Percentiles rank a stretch among this genome's conserved stretches.
phyloP scores from a whole-genome alignment of 192 early-diverging fungal genomes.

The Linnemannia schmuckeri region DNA sequence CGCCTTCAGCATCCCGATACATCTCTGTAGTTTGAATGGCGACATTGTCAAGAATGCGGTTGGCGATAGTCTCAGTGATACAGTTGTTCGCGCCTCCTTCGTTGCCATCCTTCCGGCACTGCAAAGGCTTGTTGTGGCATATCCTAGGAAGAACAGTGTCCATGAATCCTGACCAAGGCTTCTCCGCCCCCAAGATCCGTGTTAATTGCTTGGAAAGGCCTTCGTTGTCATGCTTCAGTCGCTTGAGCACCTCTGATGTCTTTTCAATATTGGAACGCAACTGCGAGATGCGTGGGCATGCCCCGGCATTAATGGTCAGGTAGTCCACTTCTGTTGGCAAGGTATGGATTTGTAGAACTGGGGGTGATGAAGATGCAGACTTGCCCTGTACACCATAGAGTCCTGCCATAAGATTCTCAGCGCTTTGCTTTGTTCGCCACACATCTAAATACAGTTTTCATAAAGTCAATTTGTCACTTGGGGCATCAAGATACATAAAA shows the following conservation, averaged over 20 bases:
- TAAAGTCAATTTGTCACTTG: not conserved
- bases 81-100: slow-evolving; percentile 1
- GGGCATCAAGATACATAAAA: not conserved
- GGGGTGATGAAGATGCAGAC: not conserved
- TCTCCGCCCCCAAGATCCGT: slow-evolving; percentile 22
- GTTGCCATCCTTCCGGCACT: slow-evolving; percentile 9
- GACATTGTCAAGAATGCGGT: slow-evolving; percentile 29
- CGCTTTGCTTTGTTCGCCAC: slow-evolving; percentile 53
- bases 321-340: slow-evolving; percentile 46
- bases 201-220: slow-evolving; percentile 24
- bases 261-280: slow-evolving; percentile 15
- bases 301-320: slow-evolving; percentile 33
- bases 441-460: slow-evolving; percentile 12
- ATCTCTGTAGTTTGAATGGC: slow-evolving; percentile 23
- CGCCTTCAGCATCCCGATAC: slow-evolving; percentile 20
- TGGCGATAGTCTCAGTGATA: slow-evolving; percentile 6
- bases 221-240: slow-evolving; percentile 20
- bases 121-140: slow-evolving; percentile 33
- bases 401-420: slow-evolving; percentile 53
- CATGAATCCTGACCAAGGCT: slow-evolving; percentile 43
- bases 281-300: slow-evolving; percentile 37
- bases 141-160: slow-evolving; percentile 46
- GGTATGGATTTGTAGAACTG: slow-evolving; percentile 37
- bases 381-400: slow-evolving; percentile 21
- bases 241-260: slow-evolving; percentile 26